Percentiles rank a stretch among this genome's conserved stretches.
Evolutionary conservation across 2,329 filamentous ascomycete genomes (phyloP).

Genomic region (Calonectria pteridis): DNA sequence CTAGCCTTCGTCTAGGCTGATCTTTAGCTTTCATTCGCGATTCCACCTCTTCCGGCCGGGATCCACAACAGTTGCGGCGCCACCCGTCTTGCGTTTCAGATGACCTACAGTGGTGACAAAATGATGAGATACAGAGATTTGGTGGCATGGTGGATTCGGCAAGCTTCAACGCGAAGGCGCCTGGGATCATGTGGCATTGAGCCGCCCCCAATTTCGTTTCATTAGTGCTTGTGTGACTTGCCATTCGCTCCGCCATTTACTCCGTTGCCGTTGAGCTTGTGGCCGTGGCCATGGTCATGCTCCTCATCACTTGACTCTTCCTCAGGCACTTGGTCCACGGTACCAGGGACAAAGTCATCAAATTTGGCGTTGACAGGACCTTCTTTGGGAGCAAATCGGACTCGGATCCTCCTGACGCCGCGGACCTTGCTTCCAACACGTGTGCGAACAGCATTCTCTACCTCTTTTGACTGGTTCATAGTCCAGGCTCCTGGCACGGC

Average conservation of each 20-base stretch:
- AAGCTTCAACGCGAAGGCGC: neutral
- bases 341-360: constrained; percentile 82
- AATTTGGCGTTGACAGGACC: constrained; percentile 68
- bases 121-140: neutral
- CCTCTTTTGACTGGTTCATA: constrained; percentile 74
- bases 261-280: constrained; percentile 44
- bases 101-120: neutral
- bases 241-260: constrained; percentile 22
- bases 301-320: constrained; percentile 56
- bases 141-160: neutral
- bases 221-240: constrained; percentile 46
- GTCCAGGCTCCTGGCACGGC: constrained; percentile 83
- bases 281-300: constrained; percentile 54
- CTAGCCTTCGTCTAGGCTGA: neutral
- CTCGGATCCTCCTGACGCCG: constrained; percentile 84
- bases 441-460: constrained; percentile 81
- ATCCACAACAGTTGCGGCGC: constrained; percentile 23
- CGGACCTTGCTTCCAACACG: constrained; percentile 81
- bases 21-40: constrained; percentile 13
- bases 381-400: constrained; percentile 84
- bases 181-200: constrained; percentile 4
- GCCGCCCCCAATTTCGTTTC: constrained; percentile 21
- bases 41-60: constrained; percentile 32
- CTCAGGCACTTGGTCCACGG: constrained; percentile 74
- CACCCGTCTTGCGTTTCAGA: constrained; percentile 12